These are phyloP conservation scores for Diaporthe ilicicola DNA, from an alignment of 2,329 filamentous ascomycete species.

Conservation along the genomic window DNA sequence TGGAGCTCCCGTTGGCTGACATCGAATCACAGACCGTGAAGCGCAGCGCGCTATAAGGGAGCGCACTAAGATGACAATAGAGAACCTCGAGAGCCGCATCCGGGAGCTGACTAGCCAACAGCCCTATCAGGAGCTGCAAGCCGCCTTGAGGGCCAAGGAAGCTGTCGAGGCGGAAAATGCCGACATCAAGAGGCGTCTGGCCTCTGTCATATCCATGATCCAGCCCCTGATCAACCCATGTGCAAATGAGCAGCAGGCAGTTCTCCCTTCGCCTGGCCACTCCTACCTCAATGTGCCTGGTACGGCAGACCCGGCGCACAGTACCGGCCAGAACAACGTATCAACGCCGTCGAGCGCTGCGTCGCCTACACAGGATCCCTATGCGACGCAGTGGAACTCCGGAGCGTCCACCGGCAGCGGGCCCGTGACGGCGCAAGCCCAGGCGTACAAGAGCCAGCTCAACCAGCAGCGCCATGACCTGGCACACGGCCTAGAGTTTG, in stretches of 20 bases:
- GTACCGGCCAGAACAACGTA: constrained; percentile 39
- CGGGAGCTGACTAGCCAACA: constrained; percentile 80
- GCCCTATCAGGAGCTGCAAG: constrained; percentile 84
- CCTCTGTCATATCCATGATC: constrained; percentile 70
- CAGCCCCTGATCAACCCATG: constrained; percentile 61
- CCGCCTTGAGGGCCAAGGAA: constrained; percentile 78
- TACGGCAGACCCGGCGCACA: constrained; percentile 38
- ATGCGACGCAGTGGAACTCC: constrained; percentile 39
- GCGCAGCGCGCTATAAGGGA: constrained; percentile 87
- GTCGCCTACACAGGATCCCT: constrained; percentile 45
- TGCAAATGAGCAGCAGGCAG: constrained; percentile 37
- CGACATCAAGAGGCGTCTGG: constrained; percentile 76
- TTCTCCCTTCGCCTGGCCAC: constrained; percentile 38
- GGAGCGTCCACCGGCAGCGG: constrained; percentile 35
- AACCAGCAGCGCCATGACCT: constrained; percentile 60
- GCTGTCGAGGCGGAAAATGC: constrained; percentile 80
- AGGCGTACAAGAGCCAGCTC: constrained; percentile 42
- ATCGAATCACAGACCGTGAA: constrained; percentile 71
- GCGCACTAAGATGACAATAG: constrained; percentile 82
- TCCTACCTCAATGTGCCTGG: constrained; percentile 36
- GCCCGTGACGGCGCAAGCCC: constrained; percentile 36
- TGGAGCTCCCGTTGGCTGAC: constrained; percentile 26
- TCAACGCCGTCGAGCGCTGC: constrained; percentile 50
- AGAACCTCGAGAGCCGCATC: constrained; percentile 76
- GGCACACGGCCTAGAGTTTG: constrained; percentile 66